Conservation (phyloP, 2,329 filamentous ascomycete genomes). For the Fusarium concolor region DNA sequence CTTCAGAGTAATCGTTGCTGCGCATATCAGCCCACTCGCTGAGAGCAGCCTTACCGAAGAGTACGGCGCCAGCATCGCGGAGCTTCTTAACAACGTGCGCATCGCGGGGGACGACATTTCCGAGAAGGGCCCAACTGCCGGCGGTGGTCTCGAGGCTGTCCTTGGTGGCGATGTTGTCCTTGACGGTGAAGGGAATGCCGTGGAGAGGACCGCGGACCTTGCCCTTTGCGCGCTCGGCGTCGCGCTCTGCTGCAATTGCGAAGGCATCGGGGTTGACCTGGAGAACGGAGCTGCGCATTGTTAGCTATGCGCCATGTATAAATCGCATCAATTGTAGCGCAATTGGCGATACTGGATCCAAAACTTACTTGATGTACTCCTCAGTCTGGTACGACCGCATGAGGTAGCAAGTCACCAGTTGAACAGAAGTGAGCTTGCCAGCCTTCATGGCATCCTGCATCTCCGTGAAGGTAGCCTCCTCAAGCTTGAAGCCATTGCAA, state of each 20-base stretch:
- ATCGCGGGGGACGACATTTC: constrained; percentile 75
- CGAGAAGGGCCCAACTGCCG: constrained; percentile 74
- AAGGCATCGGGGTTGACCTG: constrained; percentile 76
- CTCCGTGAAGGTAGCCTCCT: constrained; percentile 77
- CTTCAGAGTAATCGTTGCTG: constrained; percentile 74
- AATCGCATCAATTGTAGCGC: neutral
- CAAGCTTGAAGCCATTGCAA: constrained; percentile 70
- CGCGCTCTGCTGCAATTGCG: constrained; percentile 69
- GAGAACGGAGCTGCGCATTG: constrained; percentile 62
- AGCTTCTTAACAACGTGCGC: constrained; percentile 71
- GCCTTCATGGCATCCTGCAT: constrained; percentile 68
- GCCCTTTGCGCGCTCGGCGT: constrained; percentile 68
- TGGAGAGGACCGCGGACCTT: constrained; percentile 74
- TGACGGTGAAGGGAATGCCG: constrained; percentile 80
- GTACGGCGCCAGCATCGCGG: constrained; percentile 72
- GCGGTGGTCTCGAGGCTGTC: constrained; percentile 84
- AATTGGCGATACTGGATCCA: neutral
- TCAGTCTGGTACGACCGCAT: constrained; percentile 71
- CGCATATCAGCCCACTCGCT: constrained; percentile 83
- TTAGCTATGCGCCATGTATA: constrained; percentile 1
- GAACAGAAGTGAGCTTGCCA: constrained; percentile 67
- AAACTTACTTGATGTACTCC: constrained; percentile 69
- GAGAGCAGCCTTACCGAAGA: constrained; percentile 77
- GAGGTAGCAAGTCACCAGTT: constrained; percentile 72
- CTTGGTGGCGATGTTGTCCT: constrained; percentile 75